Conservation (phyloP, 2,329 filamentous ascomycete genomes). For the Pestalotiopsis sp. region DNA sequence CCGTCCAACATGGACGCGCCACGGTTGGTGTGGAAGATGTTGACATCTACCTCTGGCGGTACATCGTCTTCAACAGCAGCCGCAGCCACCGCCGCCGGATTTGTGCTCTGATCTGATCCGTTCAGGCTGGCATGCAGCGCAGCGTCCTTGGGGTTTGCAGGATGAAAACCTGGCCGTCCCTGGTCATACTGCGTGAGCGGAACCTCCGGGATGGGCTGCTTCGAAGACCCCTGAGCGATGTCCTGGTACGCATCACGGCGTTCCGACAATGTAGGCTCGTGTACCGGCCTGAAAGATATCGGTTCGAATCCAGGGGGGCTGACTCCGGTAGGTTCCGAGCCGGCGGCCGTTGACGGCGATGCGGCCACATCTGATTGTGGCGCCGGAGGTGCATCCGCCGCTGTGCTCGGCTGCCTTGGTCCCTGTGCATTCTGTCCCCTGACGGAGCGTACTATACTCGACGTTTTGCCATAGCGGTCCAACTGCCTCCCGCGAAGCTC, state of each 20-base stretch:
- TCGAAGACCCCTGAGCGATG: neutral
- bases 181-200: slow-evolving; percentile 4
- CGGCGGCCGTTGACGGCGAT: neutral
- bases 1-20: slow-evolving; percentile 47
- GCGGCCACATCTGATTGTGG: neutral
- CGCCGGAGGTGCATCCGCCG: neutral
- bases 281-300: neutral
- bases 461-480: slow-evolving; percentile 51
- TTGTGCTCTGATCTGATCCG: neutral
- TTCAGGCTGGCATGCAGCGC: neutral
- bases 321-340: neutral
- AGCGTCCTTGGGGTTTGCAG: neutral
- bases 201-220: neutral
- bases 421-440: slow-evolving; percentile 21
- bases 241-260: slow-evolving; percentile 6
- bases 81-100: neutral
- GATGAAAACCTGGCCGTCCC: neutral
- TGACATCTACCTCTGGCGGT: slow-evolving; percentile 45
- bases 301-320: neutral
- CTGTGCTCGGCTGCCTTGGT: neutral
- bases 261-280: neutral
- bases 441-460: slow-evolving; percentile 42
- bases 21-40: slow-evolving; percentile 50
- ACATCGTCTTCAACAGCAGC: slow-evolving; percentile 30
- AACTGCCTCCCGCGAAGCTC: slow-evolving; percentile 59